These are phyloP conservation scores for Thraustotheca clavata DNA, from an alignment of 352 stramenopile genomes.

Conservation along the genomic window DNA sequence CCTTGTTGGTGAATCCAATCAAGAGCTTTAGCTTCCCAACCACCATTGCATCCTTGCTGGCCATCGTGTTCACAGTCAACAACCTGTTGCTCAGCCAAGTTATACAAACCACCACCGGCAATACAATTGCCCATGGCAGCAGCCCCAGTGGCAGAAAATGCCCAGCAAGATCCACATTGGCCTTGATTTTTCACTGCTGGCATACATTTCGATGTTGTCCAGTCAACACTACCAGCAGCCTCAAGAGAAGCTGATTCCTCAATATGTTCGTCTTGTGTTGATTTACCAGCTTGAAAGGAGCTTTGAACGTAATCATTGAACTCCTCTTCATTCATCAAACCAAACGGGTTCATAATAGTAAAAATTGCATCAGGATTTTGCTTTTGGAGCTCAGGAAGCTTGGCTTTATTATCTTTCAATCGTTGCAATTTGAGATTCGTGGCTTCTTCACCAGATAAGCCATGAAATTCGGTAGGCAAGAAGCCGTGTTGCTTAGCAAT, in stretches of 20 bases:
- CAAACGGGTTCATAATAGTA: conserved; percentile 82
- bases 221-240: conserved; percentile 21
- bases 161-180: conserved; percentile 90
- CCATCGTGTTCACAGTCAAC: conserved; percentile 93
- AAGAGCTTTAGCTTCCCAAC: conserved; percentile 96
- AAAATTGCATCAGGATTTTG: conserved; percentile 48
- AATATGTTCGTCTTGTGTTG: background rate
- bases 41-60: conserved; percentile 95
- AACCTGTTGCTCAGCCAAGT: conserved; percentile 96
- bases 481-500: background rate
- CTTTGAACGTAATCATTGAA: conserved; percentile 38
- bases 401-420: background rate
- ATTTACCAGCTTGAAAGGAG: background rate
- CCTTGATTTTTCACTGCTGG: conserved; percentile 82
- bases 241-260: background rate
- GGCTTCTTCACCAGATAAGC: background rate
- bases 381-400: conserved; percentile 43
- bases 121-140: conserved; percentile 95
- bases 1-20: conserved; percentile 87
- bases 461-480: background rate
- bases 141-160: conserved; percentile 94
- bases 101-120: conserved; percentile 79
- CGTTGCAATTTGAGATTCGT: background rate
- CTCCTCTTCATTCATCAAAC: conserved; percentile 73
- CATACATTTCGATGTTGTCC: conserved; percentile 21